Base-by-base conservation (phyloP, 768 basidiomycete species). In the Rhizopogon roseolus region DNA sequence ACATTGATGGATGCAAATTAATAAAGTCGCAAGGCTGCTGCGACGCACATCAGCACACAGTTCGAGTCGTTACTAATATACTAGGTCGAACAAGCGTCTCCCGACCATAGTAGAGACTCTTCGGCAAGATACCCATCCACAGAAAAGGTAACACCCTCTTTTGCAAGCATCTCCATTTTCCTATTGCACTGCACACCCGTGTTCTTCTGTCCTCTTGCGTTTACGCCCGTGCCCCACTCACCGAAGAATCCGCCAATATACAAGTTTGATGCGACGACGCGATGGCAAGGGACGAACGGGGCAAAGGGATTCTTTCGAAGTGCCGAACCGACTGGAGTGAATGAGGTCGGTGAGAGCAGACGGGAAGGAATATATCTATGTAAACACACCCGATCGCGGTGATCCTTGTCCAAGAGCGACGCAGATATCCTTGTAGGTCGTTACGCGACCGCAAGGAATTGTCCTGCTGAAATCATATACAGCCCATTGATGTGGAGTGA, bases 231-330 rank as follows among this genome's bases (percentile, higher is more conserved):
- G 4, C 76, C 79, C 81, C 82, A 84, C 64, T 85, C 81, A 16
- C 84, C 85, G 39, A 67, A 71, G 62, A 82, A 87, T 0, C 86
- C 86, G 2, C 85, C 86, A 11, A 87, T 71, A 51, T 75, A 84
- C 10, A 76, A 64, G 56, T 76, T 80, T 0, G 83, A 80, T 0
- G 85, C 82, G 13, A 88, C 78, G 50, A 89, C 76, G 34, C 86
- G 80, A 60, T 88, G 87, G 55, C 87, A 89, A 0, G 86, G 87
- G 5, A 88, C 74, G 54, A 72, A 76, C 0, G 86, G 86, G 4
- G 77, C 76, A 64, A 88, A 89, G 0, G 86, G 85, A 59, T 88
- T 88, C 48, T 72, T 75, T 40, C 81, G 73, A 27, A 88, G 67
- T 0, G 85, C 86, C 32, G 70, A 74, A 17, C 86, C 87, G n/a